Evolutionary conservation across 2,329 filamentous ascomycete species (phyloP).

Genomic region (Verticillium klebahnii): DNA sequence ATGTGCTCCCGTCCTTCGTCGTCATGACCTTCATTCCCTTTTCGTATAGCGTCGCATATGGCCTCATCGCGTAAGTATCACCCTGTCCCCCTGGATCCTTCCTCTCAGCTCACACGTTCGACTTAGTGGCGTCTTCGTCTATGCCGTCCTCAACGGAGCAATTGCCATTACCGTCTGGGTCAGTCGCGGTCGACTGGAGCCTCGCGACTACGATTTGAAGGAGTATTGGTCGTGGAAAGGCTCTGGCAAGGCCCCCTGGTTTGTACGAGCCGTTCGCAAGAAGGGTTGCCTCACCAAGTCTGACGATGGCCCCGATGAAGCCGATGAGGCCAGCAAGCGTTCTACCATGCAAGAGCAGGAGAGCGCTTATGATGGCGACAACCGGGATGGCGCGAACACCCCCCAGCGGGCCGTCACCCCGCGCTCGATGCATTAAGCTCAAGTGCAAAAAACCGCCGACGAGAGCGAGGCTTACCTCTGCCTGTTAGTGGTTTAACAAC

Average conservation of each 20-base stretch:
- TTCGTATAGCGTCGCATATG: slow-evolving; percentile 74
- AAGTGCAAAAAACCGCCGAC: neutral
- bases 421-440: slow-evolving; percentile 6
- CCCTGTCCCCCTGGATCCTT: rapidly evolving
- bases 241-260: slow-evolving; percentile 37
- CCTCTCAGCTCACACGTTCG: neutral
- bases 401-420: slow-evolving; percentile 9
- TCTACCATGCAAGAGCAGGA: slow-evolving; percentile 12
- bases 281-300: slow-evolving; percentile 17
- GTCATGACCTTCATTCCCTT: slow-evolving; percentile 74
- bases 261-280: slow-evolving; percentile 32
- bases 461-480: neutral
- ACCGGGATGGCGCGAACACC: neutral
- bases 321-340: slow-evolving; percentile 15
- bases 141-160: slow-evolving; percentile 43
- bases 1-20: slow-evolving; percentile 70
- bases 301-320: slow-evolving; percentile 5
- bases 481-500: neutral
- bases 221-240: slow-evolving; percentile 53
- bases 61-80: slow-evolving; percentile 60
- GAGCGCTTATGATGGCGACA: slow-evolving; percentile 9
- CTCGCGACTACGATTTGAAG: slow-evolving; percentile 48
- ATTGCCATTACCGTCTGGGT: slow-evolving; percentile 40
- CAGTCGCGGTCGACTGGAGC: slow-evolving; percentile 38
- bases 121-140: slow-evolving; percentile 47